Percentiles rank a stretch among this genome's conserved stretches.
phyloP scores from a whole-genome alignment of 257 asterid species.

The Datura wrightii region DNA sequence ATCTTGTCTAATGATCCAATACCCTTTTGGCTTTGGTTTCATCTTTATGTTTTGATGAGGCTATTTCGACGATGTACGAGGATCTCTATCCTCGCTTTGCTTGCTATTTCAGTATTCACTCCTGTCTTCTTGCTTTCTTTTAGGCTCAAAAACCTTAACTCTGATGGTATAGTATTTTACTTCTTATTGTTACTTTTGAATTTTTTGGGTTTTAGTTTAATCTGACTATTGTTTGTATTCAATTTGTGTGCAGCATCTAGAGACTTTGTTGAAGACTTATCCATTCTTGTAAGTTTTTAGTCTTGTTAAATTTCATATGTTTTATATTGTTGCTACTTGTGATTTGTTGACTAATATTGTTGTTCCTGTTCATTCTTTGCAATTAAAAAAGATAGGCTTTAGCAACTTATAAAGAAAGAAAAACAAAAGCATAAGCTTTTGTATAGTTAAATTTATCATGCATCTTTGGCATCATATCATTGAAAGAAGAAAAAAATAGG shows the following conservation, averaged over 20 bases:
- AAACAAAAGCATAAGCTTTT: background rate
- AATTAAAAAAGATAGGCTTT: background rate
- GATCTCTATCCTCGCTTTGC: slow-evolving; percentile 87
- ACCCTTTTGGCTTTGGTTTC: background rate
- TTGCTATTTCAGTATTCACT: slow-evolving; percentile 62
- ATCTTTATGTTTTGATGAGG: slow-evolving; percentile 60
- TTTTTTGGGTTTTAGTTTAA: background rate
- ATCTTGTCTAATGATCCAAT: background rate
- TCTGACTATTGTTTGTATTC: slow-evolving; percentile 30
- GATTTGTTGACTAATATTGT: slow-evolving; percentile 9
- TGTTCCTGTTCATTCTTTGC: slow-evolving; percentile 18
- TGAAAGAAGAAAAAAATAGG: background rate
- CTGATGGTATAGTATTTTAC: slow-evolving; percentile 54
- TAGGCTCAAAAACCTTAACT: slow-evolving; percentile 60
- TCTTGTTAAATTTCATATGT: background rate
- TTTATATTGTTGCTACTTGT: background rate
- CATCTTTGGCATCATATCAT: slow-evolving; percentile 2
- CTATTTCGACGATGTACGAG: slow-evolving; percentile 65
- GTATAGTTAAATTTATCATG: slow-evolving; percentile 1
- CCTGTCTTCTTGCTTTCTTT: slow-evolving; percentile 68
- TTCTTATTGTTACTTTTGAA: background rate
- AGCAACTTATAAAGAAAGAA: slow-evolving; percentile 17
- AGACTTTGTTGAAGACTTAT: slow-evolving; percentile 74
- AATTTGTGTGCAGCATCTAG: slow-evolving; percentile 58
- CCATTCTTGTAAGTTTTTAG: slow-evolving; percentile 40